Evolutionary conservation across 1,284 basidiomycete genomes (phyloP), one percentile per base, ranked within the genome.

Genomic region (Naganishia sp.): DNA sequence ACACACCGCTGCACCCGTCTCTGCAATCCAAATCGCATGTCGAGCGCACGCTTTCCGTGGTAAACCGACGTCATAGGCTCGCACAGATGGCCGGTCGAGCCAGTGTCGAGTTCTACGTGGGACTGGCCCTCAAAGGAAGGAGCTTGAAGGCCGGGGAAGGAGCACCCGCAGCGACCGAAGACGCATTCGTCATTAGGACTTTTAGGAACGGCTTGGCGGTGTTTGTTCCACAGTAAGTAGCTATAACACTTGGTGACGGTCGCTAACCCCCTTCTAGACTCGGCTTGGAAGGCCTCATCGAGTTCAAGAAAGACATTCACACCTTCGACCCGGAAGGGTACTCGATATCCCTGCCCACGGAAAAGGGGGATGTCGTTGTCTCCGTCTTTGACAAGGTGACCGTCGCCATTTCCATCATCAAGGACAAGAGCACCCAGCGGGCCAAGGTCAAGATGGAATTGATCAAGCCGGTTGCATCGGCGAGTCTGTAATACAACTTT

Each of bases 11-110:
- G 0, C 94, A 96, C 75, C 85, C 91, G 0, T 87, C 88, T 0
- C 82, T 99, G 10, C 92, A 96, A 75, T 92, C 90, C 6, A 94
- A 95, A 77, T 79, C 86, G 18, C 88, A 93, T 74, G 92, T 99
- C 2, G 96, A 98, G 76, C 86, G 88, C 39, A 85, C 92, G 7
- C 82, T 99, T 69, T 88, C 88, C 61, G 87, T 91, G 16, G 90
- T 99, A 63, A 99, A 99, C 75, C 86, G 89, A 67, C 85, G 95
- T 11, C 95, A 99, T 78, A 85, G 94, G 45, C 89, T 95, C 83
- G 96, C 94, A 0, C 96, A 99, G 77, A 95, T 95, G 88, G 96
- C 96, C 0, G 87, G 93, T 2, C 84, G 96, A 11, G 95, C 96
- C 0, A 94, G 90, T 73, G 90, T 98, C 39, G 94, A 99, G 81